Conservation (phyloP, 2,329 filamentous ascomycete species). For the Scytalidium sp. region DNA sequence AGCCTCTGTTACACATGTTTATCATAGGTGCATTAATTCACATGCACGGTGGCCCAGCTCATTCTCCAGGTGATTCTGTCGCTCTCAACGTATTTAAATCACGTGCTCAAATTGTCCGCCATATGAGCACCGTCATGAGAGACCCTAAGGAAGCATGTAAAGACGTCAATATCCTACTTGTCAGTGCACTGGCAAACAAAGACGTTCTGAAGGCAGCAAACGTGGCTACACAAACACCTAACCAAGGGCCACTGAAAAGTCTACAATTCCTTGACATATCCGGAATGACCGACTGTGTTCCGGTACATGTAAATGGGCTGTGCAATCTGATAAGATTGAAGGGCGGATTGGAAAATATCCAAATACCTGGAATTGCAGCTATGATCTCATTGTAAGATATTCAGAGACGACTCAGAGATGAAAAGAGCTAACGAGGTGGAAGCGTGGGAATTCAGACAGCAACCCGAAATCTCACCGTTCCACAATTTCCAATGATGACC, state of each 20-base stretch:
- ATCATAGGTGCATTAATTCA: not conserved
- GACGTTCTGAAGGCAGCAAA: not conserved
- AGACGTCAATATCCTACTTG: constrained; percentile 1
- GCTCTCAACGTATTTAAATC: not conserved
- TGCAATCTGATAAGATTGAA: not conserved
- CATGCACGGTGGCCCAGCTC: not conserved
- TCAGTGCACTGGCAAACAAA: not conserved
- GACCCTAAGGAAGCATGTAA: constrained; percentile 1
- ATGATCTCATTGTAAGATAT: not conserved
- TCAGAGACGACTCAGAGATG: not conserved
- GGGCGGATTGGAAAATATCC: constrained; percentile 1
- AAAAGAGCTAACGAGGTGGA: not conserved
- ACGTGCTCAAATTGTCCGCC: constrained; percentile 1
- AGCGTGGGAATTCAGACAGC: not conserved
- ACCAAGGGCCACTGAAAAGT: constrained; percentile 1
- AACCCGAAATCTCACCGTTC: not conserved
- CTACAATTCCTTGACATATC: not conserved
- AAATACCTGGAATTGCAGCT: not conserved
- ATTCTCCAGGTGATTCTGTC: not conserved
- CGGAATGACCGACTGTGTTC: not conserved
- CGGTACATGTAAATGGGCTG: not conserved
- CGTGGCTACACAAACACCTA: not conserved
- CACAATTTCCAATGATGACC: not conserved
- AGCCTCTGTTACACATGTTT: not conserved
- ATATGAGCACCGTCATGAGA: not conserved